Evolutionary conservation across 148 eudicot genomes (phyloP).

Genomic region (Mesembryanthemum crystallinum): DNA sequence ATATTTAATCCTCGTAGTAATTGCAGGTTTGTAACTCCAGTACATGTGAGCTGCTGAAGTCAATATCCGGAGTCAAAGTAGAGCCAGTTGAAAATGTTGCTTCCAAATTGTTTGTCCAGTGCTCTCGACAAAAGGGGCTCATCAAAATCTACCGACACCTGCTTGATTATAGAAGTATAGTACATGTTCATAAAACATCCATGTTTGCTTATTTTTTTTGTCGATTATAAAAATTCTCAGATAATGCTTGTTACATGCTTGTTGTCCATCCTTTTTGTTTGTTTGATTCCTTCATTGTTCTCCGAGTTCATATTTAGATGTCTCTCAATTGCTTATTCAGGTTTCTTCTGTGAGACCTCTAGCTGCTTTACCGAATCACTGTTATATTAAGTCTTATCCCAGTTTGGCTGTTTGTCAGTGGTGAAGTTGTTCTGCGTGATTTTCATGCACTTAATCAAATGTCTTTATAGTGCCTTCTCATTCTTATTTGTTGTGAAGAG

Average conservation of each 20-base stretch:
- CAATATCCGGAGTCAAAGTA: conserved; percentile 87
- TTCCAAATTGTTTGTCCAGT: conserved; percentile 95
- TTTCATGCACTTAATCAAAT: not conserved
- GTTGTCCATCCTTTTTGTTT: not conserved
- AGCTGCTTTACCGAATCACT: not conserved
- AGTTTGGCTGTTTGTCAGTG: not conserved
- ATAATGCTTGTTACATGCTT: not conserved
- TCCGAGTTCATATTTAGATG: not conserved
- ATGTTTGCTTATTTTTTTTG: not conserved
- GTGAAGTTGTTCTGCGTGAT: not conserved
- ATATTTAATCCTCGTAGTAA: conserved; percentile 9
- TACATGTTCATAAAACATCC: not conserved
- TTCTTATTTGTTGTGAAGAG: not conserved
- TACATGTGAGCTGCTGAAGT: conserved; percentile 84
- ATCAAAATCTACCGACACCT: conserved; percentile 85
- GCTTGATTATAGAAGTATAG: conserved; percentile 85
- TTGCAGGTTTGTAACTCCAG: conserved; percentile 82
- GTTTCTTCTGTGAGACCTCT: not conserved
- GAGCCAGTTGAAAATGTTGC: conserved; percentile 91
- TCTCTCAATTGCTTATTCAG: not conserved
- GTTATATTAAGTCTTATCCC: not conserved
- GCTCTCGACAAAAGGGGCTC: conserved; percentile 95
- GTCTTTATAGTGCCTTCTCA: not conserved
- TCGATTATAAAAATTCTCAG: not conserved
- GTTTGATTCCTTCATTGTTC: not conserved